Evolutionary conservation across 2,329 filamentous ascomycete species (phyloP).

Genomic region (Pseudogymnoascus sp.): DNA sequence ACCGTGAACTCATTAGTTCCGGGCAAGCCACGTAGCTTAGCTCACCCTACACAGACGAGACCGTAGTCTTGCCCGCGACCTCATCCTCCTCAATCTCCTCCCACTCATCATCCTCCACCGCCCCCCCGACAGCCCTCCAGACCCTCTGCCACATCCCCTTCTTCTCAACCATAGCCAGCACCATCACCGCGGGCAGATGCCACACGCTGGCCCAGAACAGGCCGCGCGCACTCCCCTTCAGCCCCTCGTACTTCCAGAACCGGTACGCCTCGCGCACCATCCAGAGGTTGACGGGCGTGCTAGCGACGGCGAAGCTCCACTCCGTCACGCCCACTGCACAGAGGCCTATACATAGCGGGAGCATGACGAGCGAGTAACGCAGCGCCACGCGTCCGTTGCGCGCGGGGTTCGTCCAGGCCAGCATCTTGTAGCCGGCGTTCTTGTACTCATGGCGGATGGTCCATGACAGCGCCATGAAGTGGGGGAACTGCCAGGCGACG

Average conservation of each 20-base stretch:
- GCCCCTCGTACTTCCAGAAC: slow-evolving; percentile 74
- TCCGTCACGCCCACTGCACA: slow-evolving; percentile 77
- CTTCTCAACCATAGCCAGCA: slow-evolving; percentile 85
- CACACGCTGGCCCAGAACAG: slow-evolving; percentile 98
- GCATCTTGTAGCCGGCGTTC: slow-evolving; percentile 58
- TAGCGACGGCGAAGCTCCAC: slow-evolving; percentile 74
- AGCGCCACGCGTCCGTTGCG: slow-evolving; percentile 81
- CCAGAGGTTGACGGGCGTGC: slow-evolving; percentile 77
- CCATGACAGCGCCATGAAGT: slow-evolving; percentile 93
- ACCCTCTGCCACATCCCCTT: slow-evolving; percentile 82
- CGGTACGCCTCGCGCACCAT: slow-evolving; percentile 67
- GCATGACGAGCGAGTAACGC: slow-evolving; percentile 75
- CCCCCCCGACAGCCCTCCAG: slow-evolving; percentile 60
- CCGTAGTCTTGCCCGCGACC: neutral
- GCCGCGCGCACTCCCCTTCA: slow-evolving; percentile 69
- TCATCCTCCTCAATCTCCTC: slow-evolving; percentile 44
- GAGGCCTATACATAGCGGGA: slow-evolving; percentile 75
- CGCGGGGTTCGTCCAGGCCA: slow-evolving; percentile 78
- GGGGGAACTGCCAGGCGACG: slow-evolving; percentile 95
- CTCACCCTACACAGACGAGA: neutral
- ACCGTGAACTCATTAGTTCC: slow-evolving; percentile 7
- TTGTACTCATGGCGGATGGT: slow-evolving; percentile 84
- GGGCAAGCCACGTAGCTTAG: neutral
- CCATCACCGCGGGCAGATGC: slow-evolving; percentile 85
- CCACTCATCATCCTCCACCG: slow-evolving; percentile 47